Conservation (phyloP, 2,329 filamentous ascomycete genomes). For the Gremmenia infestans region DNA sequence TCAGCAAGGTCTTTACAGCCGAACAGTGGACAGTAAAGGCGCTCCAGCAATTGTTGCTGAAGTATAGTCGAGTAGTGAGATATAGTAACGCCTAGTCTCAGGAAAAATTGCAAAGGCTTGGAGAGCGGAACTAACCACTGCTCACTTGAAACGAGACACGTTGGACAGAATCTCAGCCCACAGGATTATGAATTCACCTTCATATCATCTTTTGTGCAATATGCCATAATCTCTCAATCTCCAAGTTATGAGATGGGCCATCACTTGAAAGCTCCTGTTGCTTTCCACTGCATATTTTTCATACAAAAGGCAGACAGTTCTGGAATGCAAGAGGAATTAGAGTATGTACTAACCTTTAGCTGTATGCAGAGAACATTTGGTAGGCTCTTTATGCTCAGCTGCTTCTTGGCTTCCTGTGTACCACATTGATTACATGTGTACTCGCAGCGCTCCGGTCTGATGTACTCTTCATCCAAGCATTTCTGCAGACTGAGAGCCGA, state of each 20-base stretch:
- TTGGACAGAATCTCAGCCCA: too few species aligned
- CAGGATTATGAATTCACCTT: too few species aligned
- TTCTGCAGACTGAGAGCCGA: conserved; percentile 56
- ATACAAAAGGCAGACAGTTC: background rate
- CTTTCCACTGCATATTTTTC: too few species aligned
- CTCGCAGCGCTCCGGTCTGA: conserved; percentile 79
- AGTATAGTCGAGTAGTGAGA: too few species aligned
- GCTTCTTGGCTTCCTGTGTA: conserved; percentile 74
- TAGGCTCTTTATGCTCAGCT: conserved; percentile 76
- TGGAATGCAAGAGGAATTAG: background rate
- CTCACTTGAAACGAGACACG: too few species aligned
- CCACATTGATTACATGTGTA: conserved; percentile 82
- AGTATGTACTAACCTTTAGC: conserved; percentile 61
- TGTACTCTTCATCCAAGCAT: conserved; percentile 82
- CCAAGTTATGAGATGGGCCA: too few species aligned
- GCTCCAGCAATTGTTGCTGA: too few species aligned
- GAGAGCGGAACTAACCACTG: too few species aligned
- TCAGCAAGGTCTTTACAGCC: background rate
- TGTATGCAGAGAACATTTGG: conserved; percentile 90
- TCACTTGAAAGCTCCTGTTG: background rate
- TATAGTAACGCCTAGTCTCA: too few species aligned
- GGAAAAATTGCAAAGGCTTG: too few species aligned
- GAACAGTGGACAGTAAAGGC: background rate
- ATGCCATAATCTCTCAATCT: too few species aligned
- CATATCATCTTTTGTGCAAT: too few species aligned